Conservation (phyloP, 495 filamentous ascomycete species). For the Lasiosphaeriaceae sp. region DNA sequence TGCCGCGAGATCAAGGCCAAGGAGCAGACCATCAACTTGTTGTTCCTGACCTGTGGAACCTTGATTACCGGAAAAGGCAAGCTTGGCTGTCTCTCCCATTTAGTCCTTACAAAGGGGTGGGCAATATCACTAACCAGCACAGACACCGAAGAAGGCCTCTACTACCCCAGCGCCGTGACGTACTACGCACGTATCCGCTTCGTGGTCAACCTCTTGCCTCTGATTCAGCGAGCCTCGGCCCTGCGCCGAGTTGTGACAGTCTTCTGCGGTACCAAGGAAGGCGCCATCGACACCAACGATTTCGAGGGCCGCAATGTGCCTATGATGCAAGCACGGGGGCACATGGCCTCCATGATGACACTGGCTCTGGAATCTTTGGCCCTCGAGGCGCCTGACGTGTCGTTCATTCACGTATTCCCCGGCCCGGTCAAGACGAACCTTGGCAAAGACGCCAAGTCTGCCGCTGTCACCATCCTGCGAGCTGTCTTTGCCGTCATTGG, state of each 20-base stretch:
- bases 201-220: conserved; percentile 59
- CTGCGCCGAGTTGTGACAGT: conserved; percentile 60
- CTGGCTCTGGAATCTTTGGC: conserved; percentile 49
- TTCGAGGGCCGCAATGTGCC: conserved; percentile 29
- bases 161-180: conserved; percentile 47
- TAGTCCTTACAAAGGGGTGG: background rate
- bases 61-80: conserved; percentile 26
- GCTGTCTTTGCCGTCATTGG: conserved; percentile 10
- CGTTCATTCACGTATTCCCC: conserved; percentile 58
- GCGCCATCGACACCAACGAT: conserved; percentile 45
- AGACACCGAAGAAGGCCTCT: conserved; percentile 59
- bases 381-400: conserved; percentile 42
- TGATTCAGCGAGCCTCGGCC: conserved; percentile 39
- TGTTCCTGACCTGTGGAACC: conserved; percentile 54
- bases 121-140: no score
- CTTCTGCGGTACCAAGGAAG: conserved; percentile 51
- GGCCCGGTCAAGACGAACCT: conserved; percentile 45
- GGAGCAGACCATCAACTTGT: conserved; percentile 51
- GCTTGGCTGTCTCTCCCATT: background rate
- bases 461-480: background rate
- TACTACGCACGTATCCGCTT: conserved; percentile 66
- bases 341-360: conserved; percentile 48
- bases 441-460: conserved; percentile 7
- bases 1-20: conserved; percentile 50
- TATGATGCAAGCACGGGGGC: conserved; percentile 32